These are phyloP conservation scores for Cutaneotrichosporon mucoides DNA, from an alignment of 1,284 basidiomycete species.

Conservation along the genomic window DNA sequence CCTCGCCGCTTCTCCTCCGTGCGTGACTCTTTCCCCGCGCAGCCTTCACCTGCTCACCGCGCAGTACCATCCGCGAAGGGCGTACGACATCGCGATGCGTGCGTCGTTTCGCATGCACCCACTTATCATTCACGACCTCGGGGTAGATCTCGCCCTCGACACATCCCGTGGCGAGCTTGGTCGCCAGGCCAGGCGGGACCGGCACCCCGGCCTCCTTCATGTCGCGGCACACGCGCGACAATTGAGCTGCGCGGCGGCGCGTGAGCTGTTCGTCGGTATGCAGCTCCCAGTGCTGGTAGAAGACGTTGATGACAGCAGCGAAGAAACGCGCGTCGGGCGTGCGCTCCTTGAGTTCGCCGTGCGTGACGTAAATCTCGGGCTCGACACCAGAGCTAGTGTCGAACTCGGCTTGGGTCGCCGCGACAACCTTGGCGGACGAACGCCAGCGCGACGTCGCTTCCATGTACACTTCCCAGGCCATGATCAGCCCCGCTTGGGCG, in stretches of 20 bases:
- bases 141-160: not conserved
- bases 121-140: not conserved
- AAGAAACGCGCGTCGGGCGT: conserved; percentile 22
- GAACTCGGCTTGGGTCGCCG: no score
- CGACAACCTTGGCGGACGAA: not conserved
- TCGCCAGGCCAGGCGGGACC: conserved; percentile 7
- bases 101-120: not conserved
- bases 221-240: not conserved
- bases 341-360: not conserved
- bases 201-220: conserved; percentile 10
- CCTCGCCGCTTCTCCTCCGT: no score
- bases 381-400: no score
- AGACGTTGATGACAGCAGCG: conserved; percentile 16
- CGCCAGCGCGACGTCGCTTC: conserved; percentile 1
- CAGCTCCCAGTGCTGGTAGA: conserved; percentile 4
- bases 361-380: not conserved
- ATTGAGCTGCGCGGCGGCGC: not conserved
- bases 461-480: conserved; percentile 5
- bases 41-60: no score
- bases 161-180: conserved; percentile 2
- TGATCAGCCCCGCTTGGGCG: conserved; percentile 3
- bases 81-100: no score
- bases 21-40: no score
- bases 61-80: no score
- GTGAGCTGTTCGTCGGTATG: not conserved